phyloP scores from a whole-genome alignment of 768 basidiomycete species.

The Pluteus cervinus region DNA sequence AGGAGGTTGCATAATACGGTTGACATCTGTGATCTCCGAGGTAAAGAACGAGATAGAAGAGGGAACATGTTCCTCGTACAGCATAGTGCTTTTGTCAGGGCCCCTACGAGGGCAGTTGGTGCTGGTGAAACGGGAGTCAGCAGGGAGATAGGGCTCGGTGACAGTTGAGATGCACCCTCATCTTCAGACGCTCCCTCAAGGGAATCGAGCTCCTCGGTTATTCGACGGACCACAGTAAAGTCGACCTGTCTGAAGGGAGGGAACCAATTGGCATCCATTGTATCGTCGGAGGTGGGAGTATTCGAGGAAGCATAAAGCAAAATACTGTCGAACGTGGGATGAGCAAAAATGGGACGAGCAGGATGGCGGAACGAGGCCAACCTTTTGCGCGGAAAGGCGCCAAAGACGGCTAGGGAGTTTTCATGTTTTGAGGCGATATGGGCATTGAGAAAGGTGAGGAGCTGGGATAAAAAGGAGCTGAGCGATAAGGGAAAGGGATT shows the following conservation, averaged over 20 bases:
- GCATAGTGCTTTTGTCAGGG: slow-evolving; percentile 88
- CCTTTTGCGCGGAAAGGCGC: slow-evolving; percentile 82
- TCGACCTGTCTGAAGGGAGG: slow-evolving; percentile 79
- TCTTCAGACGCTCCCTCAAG: slow-evolving; percentile 41
- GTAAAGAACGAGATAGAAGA: slow-evolving; percentile 10
- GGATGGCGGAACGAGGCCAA: slow-evolving; percentile 21
- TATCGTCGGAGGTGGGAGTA: slow-evolving; percentile 27
- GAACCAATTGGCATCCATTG: slow-evolving; percentile 73
- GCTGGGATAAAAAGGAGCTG: slow-evolving; percentile 70
- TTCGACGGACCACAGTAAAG: slow-evolving; percentile 52
- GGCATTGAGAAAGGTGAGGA: slow-evolving; percentile 88
- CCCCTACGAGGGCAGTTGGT: slow-evolving; percentile 76
- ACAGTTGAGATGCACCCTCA: slow-evolving; percentile 37
- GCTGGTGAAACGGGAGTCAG: slow-evolving; percentile 25
- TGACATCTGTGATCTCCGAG: slow-evolving; percentile 28
- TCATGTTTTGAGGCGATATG: slow-evolving; percentile 89
- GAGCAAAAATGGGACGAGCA: slow-evolving; percentile 2
- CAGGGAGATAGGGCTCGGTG: slow-evolving; percentile 9
- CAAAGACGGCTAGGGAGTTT: slow-evolving; percentile 90
- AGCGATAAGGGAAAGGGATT: slow-evolving; percentile 56
- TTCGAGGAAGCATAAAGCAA: slow-evolving; percentile 74
- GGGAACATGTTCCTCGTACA: slow-evolving; percentile 57
- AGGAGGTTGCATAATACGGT: slow-evolving; percentile 27
- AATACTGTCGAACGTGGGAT: slow-evolving; percentile 35
- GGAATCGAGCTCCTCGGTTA: slow-evolving; percentile 56